Base-by-base conservation (phyloP, 2,329 filamentous ascomycete genomes). In the Grosmannia penicillata region DNA sequence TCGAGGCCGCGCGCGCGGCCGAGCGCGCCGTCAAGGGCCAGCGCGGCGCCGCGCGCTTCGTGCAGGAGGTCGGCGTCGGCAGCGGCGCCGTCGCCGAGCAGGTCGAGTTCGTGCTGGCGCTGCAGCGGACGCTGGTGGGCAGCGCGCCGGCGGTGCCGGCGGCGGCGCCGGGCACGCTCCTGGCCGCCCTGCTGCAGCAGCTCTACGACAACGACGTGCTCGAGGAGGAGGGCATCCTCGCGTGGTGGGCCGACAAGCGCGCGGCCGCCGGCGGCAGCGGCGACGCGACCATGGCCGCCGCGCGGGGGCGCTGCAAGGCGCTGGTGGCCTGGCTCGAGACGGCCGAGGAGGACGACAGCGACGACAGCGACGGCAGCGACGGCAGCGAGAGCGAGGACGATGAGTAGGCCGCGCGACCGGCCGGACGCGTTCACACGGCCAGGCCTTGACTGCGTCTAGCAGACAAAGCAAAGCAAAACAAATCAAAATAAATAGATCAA, bases 321-420 rank as follows among this genome's bases (percentile, higher is more conserved):
- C 73, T 96, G 56, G 77, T 96, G 32, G 83, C 93, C 51, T 84
- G 87, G 76, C 57, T 89, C 49, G 80, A 80, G 51, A 78, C 86
- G 53, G 82, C 82, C 2, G 75, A 79, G 35, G 76, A 78, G 45
- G 76, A 76, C 43, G 75, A 78, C n/a, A 78, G 80, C 2, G 73
- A 76, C 6, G 73, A 63, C 7, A 59, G 61, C 7, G 54, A 56
- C 6, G 41, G 40, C 1, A 35, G 32, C 13, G 42, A 45, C 7
- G 38, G 31, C 7, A 25, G 28, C 3, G 41, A 46, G 3, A 33
- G 37, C 11, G 31, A 38, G 7, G 39, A 43, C 1, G 21, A 27
- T 1, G 32, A 35, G 4, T 22, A 38, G 3, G 25, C n/a, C n/a
- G n/a, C n/a, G n/a, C n/a, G n/a, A n/a, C n/a, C n/a, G n/a, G n/a